Evolutionary conservation across 306 rosid species (phyloP).

Genomic region (Biancaea sappan): DNA sequence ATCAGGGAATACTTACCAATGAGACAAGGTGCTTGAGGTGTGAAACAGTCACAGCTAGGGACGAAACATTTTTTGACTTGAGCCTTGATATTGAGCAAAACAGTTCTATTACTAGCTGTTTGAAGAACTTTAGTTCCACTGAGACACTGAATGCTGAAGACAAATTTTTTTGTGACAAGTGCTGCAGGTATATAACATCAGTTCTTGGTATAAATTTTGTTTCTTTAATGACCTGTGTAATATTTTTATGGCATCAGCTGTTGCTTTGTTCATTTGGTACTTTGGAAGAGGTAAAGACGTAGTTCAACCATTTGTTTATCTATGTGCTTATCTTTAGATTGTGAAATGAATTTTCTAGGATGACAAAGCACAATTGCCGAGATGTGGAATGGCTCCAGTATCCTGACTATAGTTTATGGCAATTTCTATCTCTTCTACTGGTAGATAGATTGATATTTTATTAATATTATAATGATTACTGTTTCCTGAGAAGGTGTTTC

Average conservation of each 20-base stretch:
- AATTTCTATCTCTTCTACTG: background rate
- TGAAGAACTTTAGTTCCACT: conserved; percentile 98
- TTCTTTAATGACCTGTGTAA: background rate
- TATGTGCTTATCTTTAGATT: conserved; percentile 5
- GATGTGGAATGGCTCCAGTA: conserved; percentile 17
- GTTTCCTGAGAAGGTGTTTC: background rate
- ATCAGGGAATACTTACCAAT: conserved; percentile 96
- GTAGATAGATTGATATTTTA: background rate
- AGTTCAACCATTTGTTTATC: conserved; percentile 30
- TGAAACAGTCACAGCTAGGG: conserved; percentile 97
- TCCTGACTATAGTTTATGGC: background rate
- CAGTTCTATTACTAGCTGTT: conserved; percentile 97
- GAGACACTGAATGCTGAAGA: conserved; percentile 98
- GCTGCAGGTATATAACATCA: conserved; percentile 80
- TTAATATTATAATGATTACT: background rate
- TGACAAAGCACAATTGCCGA: background rate
- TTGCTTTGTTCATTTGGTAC: conserved; percentile 25
- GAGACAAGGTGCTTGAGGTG: conserved; percentile 98
- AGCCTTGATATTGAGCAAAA: conserved; percentile 99
- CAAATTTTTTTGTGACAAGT: conserved; percentile 97
- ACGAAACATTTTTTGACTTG: conserved; percentile 94
- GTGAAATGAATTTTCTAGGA: conserved; percentile 4
- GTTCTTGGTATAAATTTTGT: conserved; percentile 4
- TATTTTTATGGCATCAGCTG: conserved; percentile 20
- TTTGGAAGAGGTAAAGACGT: conserved; percentile 19